Evolutionary conservation across 106 monocot species (phyloP).

Genomic region (Amphibolis antarctica): DNA sequence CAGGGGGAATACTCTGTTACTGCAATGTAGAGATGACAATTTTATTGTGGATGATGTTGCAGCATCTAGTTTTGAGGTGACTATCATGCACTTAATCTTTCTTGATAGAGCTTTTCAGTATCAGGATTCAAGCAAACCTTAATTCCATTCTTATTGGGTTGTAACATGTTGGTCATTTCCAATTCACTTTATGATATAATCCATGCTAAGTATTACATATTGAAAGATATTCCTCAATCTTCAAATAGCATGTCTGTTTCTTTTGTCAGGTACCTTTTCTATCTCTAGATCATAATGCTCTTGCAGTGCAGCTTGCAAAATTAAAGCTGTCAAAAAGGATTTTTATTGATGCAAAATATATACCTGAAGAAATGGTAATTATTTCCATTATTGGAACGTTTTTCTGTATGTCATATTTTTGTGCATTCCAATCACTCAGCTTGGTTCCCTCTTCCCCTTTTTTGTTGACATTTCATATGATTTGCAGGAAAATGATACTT

Average conservation of each 20-base stretch:
- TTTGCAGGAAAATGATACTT: not conserved
- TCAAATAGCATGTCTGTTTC: not conserved
- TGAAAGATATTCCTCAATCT: no score
- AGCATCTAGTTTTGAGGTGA: constrained; percentile 51
- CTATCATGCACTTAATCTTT: not conserved
- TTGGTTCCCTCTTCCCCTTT: not conserved
- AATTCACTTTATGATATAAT: no score
- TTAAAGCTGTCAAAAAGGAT: constrained; percentile 58
- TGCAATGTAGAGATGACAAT: constrained; percentile 50
- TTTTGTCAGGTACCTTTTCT: constrained; percentile 65
- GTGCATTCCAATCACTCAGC: no score
- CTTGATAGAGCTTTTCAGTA: not conserved
- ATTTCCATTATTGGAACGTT: no score
- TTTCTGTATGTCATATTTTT: no score
- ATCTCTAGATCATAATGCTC: constrained; percentile 64
- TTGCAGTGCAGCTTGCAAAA: constrained; percentile 61
- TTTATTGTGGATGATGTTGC: constrained; percentile 59
- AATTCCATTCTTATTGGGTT: not conserved
- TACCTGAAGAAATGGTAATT: constrained; percentile 51
- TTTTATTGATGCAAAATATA: constrained; percentile 64
- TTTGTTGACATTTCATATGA: not conserved
- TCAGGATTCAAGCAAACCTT: not conserved
- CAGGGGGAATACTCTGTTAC: constrained; percentile 44
- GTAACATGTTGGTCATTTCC: not conserved
- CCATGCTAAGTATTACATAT: no score